phyloP scores from a whole-genome alignment of 345 rosid genomes.

The Raphanus sativus region DNA sequence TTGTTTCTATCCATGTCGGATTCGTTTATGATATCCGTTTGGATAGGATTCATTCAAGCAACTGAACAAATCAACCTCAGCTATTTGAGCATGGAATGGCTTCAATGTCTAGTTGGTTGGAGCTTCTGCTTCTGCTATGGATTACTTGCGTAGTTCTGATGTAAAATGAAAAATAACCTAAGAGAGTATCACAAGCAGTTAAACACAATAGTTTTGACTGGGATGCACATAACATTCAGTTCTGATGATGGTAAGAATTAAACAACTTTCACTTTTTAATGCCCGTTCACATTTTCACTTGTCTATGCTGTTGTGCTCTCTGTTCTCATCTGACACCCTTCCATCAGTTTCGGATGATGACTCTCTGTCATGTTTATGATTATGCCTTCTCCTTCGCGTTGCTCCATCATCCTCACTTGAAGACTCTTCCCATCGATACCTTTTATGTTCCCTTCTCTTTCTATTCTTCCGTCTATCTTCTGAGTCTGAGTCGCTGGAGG shows the following conservation, averaged over 20 bases:
- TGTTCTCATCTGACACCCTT: slow-evolving; percentile 23
- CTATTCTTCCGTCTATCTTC: slow-evolving; percentile 8
- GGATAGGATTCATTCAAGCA: too few relatives aligned
- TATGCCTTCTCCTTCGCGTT: slow-evolving; percentile 8
- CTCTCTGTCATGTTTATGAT: slow-evolving; percentile 12
- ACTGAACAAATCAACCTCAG: too few relatives aligned
- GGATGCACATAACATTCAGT: neutral
- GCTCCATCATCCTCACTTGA: slow-evolving; percentile 34
- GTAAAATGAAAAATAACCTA: neutral
- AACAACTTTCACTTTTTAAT: neutral
- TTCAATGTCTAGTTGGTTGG: too few relatives aligned
- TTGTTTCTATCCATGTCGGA: too few relatives aligned
- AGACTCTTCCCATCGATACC: slow-evolving; percentile 32
- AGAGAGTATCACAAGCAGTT: neutral
- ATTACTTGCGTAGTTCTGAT: too few relatives aligned
- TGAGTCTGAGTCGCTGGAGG: slow-evolving; percentile 39
- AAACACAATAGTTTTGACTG: slow-evolving; percentile 9
- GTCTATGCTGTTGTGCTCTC: slow-evolving; percentile 9
- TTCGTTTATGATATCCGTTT: too few relatives aligned
- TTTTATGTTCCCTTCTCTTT: slow-evolving; percentile 41
- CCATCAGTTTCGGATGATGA: slow-evolving; percentile 22
- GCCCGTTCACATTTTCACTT: slow-evolving; percentile 21
- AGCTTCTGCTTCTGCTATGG: too few relatives aligned
- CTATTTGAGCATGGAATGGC: too few relatives aligned
- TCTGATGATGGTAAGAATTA: neutral